These are phyloP conservation scores for Globisporangium okanoganense DNA, from an alignment of 352 stramenopile genomes.

Conservation along the genomic window DNA sequence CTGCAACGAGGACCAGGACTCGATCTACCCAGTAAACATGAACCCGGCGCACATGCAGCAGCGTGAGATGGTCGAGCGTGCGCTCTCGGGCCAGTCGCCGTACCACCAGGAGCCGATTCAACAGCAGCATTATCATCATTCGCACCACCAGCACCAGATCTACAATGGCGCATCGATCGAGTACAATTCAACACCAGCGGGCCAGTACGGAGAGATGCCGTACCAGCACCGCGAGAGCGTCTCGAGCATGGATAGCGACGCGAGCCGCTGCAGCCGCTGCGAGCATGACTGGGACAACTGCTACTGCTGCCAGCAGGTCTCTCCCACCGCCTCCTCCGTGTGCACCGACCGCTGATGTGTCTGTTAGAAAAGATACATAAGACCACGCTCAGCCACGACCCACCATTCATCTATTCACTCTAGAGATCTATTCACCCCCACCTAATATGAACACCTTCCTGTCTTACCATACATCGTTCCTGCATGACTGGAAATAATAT, in stretches of 20 bases:
- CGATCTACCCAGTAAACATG: constrained; percentile 44
- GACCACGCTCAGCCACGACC: not conserved
- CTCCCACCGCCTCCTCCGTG: constrained; percentile 55
- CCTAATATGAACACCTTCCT: constrained; percentile 12
- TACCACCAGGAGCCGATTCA: constrained; percentile 7
- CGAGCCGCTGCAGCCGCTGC: constrained; percentile 67
- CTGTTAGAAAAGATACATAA: not conserved
- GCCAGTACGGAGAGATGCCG: constrained; percentile 8
- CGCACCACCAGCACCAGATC: constrained; percentile 1
- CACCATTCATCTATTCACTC: not conserved
- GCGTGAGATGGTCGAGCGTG: constrained; percentile 15
- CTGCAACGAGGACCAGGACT: constrained; percentile 80
- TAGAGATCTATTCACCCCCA: constrained; percentile 9
- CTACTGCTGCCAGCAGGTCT: constrained; percentile 74
- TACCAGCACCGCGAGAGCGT: constrained; percentile 27
- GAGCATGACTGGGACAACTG: constrained; percentile 67
- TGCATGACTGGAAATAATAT: not conserved
- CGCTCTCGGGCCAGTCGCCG: constrained; percentile 9
- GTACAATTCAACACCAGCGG: not conserved
- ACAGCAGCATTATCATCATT: not conserved
- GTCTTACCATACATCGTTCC: no score
- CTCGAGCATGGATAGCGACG: constrained; percentile 52
- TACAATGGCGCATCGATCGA: not conserved
- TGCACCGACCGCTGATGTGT: constrained; percentile 43
- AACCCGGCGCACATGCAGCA: constrained; percentile 14